phyloP scores from a whole-genome alignment of 768 basidiomycete genomes.

The Steccherinum ochraceum region DNA sequence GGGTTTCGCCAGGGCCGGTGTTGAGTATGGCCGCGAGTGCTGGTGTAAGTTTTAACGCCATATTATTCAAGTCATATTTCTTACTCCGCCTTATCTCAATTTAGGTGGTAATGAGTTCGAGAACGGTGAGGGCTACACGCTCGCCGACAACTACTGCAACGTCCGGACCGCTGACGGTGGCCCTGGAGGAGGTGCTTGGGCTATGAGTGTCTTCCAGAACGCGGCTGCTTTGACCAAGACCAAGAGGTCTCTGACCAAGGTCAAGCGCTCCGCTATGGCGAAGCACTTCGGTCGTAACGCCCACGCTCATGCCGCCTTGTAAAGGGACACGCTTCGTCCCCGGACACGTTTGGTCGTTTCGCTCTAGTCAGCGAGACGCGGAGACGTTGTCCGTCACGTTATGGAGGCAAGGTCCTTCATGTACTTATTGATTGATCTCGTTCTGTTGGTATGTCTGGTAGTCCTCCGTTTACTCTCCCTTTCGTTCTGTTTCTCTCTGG shows the following conservation, averaged over 20 bases:
- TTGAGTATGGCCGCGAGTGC: slow-evolving; percentile 27
- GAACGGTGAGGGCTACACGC: slow-evolving; percentile 11
- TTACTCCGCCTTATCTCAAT: neutral
- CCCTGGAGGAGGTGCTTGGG: slow-evolving; percentile 15
- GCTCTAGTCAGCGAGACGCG: neutral
- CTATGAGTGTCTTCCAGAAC: slow-evolving; percentile 11
- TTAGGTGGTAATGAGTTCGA: slow-evolving; percentile 15
- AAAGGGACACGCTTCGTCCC: neutral
- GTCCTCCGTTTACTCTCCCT: neutral
- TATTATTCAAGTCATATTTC: neutral
- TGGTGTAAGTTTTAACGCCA: slow-evolving; percentile 20
- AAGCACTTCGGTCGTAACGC: slow-evolving; percentile 13
- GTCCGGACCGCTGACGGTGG: slow-evolving; percentile 9
- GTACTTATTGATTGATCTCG: too few species aligned
- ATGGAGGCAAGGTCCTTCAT: neutral
- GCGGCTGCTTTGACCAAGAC: slow-evolving; percentile 3
- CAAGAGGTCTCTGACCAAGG: neutral
- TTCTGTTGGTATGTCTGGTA: neutral
- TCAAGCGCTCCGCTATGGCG: slow-evolving; percentile 4
- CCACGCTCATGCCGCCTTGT: neutral
- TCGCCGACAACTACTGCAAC: slow-evolving; percentile 12
- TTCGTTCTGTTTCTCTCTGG: neutral
- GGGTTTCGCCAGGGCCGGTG: slow-evolving; percentile 26
- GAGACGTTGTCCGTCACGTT: slow-evolving; percentile 1
- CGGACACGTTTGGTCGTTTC: slow-evolving; percentile 2